These are phyloP conservation scores for Patellifolia procumbens DNA, from an alignment of 179 eudicot species.

Conservation along the genomic window DNA sequence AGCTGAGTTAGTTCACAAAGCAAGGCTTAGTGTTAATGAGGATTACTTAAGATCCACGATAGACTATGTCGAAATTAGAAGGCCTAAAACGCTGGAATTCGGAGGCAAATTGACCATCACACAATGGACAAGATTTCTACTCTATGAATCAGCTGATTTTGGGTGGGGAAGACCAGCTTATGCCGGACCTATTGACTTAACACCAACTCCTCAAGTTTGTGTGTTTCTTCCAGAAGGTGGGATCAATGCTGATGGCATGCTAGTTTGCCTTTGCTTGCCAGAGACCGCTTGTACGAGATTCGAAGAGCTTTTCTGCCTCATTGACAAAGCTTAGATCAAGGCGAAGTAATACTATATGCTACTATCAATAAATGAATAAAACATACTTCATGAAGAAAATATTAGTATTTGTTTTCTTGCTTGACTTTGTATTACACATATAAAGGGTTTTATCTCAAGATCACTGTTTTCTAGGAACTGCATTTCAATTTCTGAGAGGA, in stretches of 20 bases:
- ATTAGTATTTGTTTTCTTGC: background rate
- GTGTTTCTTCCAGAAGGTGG: slow-evolving; percentile 75
- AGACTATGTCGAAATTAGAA: slow-evolving; percentile 59
- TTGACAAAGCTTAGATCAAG: slow-evolving; percentile 14
- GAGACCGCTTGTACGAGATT: slow-evolving; percentile 55
- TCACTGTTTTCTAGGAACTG: no score
- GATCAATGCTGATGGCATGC: slow-evolving; percentile 49
- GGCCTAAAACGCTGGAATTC: slow-evolving; percentile 81
- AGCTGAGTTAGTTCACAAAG: slow-evolving; percentile 54
- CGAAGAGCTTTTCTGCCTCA: slow-evolving; percentile 42
- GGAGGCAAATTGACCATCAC: slow-evolving; percentile 87
- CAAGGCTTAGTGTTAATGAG: slow-evolving; percentile 62
- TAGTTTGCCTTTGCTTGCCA: slow-evolving; percentile 93
- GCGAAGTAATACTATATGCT: background rate
- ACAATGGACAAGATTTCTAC: slow-evolving; percentile 90
- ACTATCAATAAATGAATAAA: background rate
- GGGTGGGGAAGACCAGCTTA: slow-evolving; percentile 85
- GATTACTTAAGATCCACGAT: slow-evolving; percentile 76
- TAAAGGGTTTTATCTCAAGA: no score
- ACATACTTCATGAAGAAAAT: background rate
- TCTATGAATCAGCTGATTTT: slow-evolving; percentile 89
- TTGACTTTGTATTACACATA: background rate
- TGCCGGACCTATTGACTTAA: slow-evolving; percentile 91
- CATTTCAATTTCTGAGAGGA: no score
- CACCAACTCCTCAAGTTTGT: slow-evolving; percentile 93